Evolutionary conservation across 441 rosid genomes (phyloP), one percentile per base, ranked within the genome.

Genomic region (Sinapis alba): DNA sequence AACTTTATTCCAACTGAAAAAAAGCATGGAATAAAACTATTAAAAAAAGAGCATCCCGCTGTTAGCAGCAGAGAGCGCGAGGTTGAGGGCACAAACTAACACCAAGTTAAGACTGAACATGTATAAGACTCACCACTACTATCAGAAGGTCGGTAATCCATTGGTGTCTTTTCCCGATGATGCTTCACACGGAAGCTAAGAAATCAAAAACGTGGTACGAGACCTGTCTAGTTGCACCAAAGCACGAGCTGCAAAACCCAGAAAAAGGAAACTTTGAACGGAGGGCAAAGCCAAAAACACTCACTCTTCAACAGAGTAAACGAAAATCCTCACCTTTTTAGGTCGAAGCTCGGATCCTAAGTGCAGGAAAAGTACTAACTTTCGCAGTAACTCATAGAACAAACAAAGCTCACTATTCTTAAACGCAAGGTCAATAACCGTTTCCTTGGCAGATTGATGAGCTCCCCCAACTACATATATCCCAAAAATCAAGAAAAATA

Each of bases 101-200:
- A 60, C 0, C 62, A 58, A 6, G 36, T n/a, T 16, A 12, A 10
- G 32, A 38, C 13, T 9, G 32, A 28, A 24, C 7, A 64, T 4
- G 2, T 43, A 19, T 2, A 30, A 67, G 36, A 79, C 97, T 89
- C 77, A 92, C 99, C 92, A 76, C 96, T 90, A 83, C 97, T 90
- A 76, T 88, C 98, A 62, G 94, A 87, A 71, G 88, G 86, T 65
- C 77, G 89, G 64, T 85, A 91, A 72, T 88, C 90, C 98, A 94
- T 92, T 58, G 0, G 68, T 72, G 62, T 80, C 70, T 64, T 75
- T 66, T 77, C 69, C 76, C 54, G 78, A 80, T 58, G 74, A 69
- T 69, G 74, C 81, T 58, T 70, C 75, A 73, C 76, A 60, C n/a
- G 36, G 20, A 36, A 28, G 24, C 62, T 64, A 64, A 19, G 51